Conservation (phyloP, 2,329 filamentous ascomycete genomes). For the Alternaria sp. region DNA sequence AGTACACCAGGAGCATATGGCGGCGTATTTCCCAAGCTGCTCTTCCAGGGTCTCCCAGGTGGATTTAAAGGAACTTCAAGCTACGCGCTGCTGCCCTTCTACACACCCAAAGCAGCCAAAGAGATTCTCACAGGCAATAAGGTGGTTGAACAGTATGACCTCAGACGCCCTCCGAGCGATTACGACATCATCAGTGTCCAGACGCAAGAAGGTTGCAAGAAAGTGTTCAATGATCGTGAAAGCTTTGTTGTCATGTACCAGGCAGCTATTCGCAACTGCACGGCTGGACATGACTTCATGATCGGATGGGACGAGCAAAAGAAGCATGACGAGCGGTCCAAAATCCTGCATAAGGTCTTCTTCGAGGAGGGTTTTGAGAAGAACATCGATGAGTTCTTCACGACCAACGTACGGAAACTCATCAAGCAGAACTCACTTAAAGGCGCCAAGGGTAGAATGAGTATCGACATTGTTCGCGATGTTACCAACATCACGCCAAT, state of each 20-base stretch:
- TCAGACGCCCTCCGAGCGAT: constrained; percentile 53
- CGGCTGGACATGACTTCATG: constrained; percentile 64
- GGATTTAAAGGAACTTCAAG: constrained; percentile 58
- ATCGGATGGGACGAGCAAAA: constrained; percentile 53
- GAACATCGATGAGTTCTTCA: constrained; percentile 71
- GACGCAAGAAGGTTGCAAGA: constrained; percentile 60
- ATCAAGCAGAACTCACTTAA: constrained; percentile 58
- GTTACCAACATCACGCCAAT: constrained; percentile 73
- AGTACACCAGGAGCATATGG: constrained; percentile 55
- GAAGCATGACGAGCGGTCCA: constrained; percentile 49
- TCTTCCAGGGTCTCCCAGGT: constrained; percentile 59
- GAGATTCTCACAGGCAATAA: constrained; percentile 59
- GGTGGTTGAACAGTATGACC: constrained; percentile 57
- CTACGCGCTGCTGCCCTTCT: constrained; percentile 61
- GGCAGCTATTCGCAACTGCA: constrained; percentile 70
- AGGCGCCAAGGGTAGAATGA: constrained; percentile 55
- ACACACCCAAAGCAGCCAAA: constrained; percentile 59
- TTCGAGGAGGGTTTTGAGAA: constrained; percentile 70
- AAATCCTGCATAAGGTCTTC: constrained; percentile 58
- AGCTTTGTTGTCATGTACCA: constrained; percentile 58
- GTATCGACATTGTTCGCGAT: constrained; percentile 67
- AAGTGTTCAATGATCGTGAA: constrained; percentile 59
- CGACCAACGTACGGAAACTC: constrained; percentile 55
- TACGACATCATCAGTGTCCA: constrained; percentile 57
- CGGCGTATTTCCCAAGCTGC: constrained; percentile 52